Base-by-base conservation (phyloP, 2,329 filamentous ascomycete species). In the Pseudocercospora vitis region DNA sequence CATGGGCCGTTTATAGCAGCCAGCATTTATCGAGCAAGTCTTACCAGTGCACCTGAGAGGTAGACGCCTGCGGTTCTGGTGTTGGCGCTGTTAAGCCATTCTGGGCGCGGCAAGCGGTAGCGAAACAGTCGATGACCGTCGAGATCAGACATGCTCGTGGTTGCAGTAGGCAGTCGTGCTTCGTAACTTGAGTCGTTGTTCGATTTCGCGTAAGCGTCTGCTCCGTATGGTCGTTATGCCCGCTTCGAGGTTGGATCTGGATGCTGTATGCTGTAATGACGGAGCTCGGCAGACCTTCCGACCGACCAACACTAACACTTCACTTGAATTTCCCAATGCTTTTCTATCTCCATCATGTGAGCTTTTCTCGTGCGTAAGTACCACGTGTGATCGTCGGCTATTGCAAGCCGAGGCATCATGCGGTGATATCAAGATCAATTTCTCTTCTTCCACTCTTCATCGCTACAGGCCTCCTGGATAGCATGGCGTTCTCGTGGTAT, bases 61-160 rank as follows among this genome's bases (percentile, higher is more conserved):
- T 87, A 87, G 71, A 88, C 82, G 70, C 84, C 85, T 62, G 80
- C 78, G 48, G 79, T 85, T 59, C 84, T 76, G 50, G 82, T 79
- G 66, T 79, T 81, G 57, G 82, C 78, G 71, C 80, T 86, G 70
- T 84, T 87, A 40, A 87, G 72, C 81, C 84, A 87, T 70, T 80
- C 76, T 2, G 84, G 84, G 72, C 83, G 83, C 39, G 81, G 78
- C 70, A 85, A 87, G 65, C 83, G 82, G 73, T 85, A 87, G 64
- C 83, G 83, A 73, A 86, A 88, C 58, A 86, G 80, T 53, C 81
- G 77, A 68, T 81, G 52, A 42, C 46, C 52, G n/a, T 48, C 42
- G 45, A 60, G 55, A 28, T 59, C 52, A 40, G 49, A 46, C 52
- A 53, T 55, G 6, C 26, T 29, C 26, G 6, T 29, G 6, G 26